Conservation (phyloP, 2,329 filamentous ascomycete species). For the Botryotinia globosa region DNA sequence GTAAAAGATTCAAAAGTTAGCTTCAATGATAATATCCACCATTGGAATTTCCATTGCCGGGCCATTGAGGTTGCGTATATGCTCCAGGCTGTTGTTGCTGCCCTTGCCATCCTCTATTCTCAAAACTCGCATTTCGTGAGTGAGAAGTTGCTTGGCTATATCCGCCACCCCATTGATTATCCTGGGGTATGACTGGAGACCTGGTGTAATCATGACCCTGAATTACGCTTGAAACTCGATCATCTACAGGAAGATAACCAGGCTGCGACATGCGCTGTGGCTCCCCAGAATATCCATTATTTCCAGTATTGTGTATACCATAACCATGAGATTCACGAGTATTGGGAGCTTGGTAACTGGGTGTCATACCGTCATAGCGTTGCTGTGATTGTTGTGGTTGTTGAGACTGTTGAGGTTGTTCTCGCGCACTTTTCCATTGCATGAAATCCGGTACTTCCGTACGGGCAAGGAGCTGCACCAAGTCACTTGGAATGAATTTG, state of each 20-base stretch:
- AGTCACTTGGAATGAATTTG: conserved; percentile 65
- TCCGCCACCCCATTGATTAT: conserved; percentile 15
- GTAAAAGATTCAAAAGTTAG: conserved; percentile 18
- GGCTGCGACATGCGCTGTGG: neutral
- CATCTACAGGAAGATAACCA: conserved; percentile 16
- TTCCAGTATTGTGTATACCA: neutral
- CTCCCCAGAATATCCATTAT: conserved; percentile 16
- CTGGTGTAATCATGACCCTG: conserved; percentile 20
- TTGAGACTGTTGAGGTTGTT: conserved; percentile 26
- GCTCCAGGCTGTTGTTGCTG: conserved; percentile 16
- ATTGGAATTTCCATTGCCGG: conserved; percentile 13
- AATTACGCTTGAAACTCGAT: conserved; percentile 23
- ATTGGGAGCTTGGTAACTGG: conserved; percentile 19
- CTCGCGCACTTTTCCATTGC: conserved; percentile 50
- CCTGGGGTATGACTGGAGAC: conserved; percentile 9
- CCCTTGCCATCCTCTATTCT: conserved; percentile 18
- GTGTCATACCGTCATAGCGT: conserved; percentile 35
- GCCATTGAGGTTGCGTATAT: conserved; percentile 12
- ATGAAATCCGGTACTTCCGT: conserved; percentile 62
- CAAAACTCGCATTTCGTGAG: conserved; percentile 12
- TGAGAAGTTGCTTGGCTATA: conserved; percentile 15
- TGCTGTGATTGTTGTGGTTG: conserved; percentile 8
- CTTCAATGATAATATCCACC: conserved; percentile 23
- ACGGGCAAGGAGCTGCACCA: conserved; percentile 71
- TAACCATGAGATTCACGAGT: conserved; percentile 12